These are phyloP conservation scores for Puccinia triticina DNA, from an alignment of 1,284 basidiomycete genomes.

Conservation along the genomic window DNA sequence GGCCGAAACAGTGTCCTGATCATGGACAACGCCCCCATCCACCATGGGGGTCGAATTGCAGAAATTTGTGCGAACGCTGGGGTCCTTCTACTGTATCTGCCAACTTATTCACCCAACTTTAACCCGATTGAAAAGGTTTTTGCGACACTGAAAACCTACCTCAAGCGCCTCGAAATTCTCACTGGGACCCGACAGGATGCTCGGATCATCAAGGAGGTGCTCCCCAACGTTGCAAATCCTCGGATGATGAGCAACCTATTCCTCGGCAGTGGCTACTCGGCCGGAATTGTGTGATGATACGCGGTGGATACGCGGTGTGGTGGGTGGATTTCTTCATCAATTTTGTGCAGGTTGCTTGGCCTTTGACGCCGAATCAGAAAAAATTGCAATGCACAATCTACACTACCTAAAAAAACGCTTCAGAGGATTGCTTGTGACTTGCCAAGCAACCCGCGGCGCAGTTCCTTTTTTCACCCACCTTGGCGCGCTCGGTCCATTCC, in stretches of 20 bases:
- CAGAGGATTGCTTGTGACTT: too few relatives aligned
- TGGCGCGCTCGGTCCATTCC: too few relatives aligned
- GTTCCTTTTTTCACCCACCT: too few relatives aligned
- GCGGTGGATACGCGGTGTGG: too few relatives aligned
- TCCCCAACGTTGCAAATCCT: too few relatives aligned
- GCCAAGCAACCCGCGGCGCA: too few relatives aligned
- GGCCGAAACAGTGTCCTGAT: background rate
- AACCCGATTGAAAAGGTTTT: background rate
- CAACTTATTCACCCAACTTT: background rate
- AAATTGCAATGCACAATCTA: too few relatives aligned
- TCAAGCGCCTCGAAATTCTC: background rate
- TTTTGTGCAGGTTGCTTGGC: background rate
- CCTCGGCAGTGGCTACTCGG: too few relatives aligned
- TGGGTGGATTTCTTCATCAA: background rate
- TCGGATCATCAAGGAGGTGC: background rate
- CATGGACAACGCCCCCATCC: background rate
- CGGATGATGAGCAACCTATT: too few relatives aligned
- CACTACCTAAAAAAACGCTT: too few relatives aligned
- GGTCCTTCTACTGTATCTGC: background rate
- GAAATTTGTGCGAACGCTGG: background rate
- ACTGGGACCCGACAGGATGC: background rate
- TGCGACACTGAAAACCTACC: background rate
- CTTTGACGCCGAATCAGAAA: too few relatives aligned
- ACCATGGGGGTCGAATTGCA: background rate
- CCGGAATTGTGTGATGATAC: background rate